Conservation (phyloP, 2,329 filamentous ascomycete genomes). For the Trichoderma sp. region DNA sequence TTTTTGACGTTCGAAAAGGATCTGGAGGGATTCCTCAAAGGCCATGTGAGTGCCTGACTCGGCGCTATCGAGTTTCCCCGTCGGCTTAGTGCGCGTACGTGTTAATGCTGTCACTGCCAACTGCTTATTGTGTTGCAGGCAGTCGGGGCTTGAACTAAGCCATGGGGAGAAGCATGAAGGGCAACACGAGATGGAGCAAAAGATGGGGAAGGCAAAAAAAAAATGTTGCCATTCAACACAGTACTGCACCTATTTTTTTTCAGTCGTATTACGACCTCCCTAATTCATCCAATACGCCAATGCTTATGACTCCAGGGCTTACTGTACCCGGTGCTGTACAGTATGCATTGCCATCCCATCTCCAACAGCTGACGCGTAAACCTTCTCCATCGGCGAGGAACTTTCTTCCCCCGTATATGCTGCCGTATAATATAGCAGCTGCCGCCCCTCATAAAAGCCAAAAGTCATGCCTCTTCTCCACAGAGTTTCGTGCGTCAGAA, state of each 20-base stretch:
- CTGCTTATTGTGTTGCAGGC: not conserved
- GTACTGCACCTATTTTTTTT: not conserved
- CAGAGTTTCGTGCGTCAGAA: slow-evolving; percentile 12
- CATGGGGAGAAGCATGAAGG: not conserved
- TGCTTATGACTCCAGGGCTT: not conserved
- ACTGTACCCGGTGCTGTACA: not conserved
- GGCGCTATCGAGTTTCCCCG: not conserved
- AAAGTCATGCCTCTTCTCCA: slow-evolving; percentile 15
- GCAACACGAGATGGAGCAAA: not conserved
- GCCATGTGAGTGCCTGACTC: slow-evolving; percentile 11
- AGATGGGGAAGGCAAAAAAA: not conserved
- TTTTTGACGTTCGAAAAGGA: slow-evolving; percentile 12
- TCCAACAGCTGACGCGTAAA: slow-evolving; percentile 11
- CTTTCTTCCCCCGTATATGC: not conserved
- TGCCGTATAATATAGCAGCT: not conserved
- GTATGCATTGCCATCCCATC: not conserved
- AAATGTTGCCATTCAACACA: not conserved
- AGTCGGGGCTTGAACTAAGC: not conserved
- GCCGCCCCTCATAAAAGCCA: not conserved
- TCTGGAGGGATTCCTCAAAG: not conserved
- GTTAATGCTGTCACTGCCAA: not conserved
- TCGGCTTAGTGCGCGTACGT: not conserved
- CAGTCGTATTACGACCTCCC: not conserved
- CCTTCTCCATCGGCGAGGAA: not conserved
- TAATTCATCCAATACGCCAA: not conserved